Evolutionary conservation across 257 asterid genomes (phyloP).

Genomic region (Capsicum rhomboideum): DNA sequence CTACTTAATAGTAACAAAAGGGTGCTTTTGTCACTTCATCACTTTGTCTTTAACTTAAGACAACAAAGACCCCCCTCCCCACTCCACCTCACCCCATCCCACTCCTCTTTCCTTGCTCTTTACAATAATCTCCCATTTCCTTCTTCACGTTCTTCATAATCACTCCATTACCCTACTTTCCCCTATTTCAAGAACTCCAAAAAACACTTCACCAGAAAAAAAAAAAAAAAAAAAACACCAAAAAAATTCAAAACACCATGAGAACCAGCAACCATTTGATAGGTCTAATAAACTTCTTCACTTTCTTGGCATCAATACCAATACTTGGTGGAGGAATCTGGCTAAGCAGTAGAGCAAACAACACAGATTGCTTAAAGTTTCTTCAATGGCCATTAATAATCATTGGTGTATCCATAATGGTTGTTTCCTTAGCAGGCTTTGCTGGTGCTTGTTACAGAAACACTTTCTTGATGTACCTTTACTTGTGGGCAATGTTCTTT

Average conservation of each 20-base stretch:
- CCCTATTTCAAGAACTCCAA: neutral
- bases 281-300: slow-evolving; percentile 50
- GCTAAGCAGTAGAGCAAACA: slow-evolving; percentile 83
- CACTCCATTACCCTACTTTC: neutral
- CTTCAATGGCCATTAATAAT: slow-evolving; percentile 85
- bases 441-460: slow-evolving; percentile 82
- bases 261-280: slow-evolving; percentile 59
- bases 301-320: slow-evolving; percentile 65
- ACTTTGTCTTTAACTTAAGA: neutral
- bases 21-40: neutral
- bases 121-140: neutral
- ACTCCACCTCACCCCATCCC: neutral
- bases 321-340: slow-evolving; percentile 80
- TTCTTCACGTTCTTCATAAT: neutral
- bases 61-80: neutral
- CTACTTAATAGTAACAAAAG: too few species aligned
- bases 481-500: slow-evolving; percentile 77
- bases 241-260: slow-evolving; percentile 16
- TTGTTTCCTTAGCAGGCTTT: slow-evolving; percentile 77
- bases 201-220: neutral
- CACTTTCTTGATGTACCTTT: slow-evolving; percentile 73
- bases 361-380: slow-evolving; percentile 73
- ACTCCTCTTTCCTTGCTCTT: neutral
- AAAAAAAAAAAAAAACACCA: neutral
- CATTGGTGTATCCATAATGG: slow-evolving; percentile 66